Evolutionary conservation across 331 rosid genomes (phyloP), one percentile per base, ranked within the genome.

Genomic region (Pyracantha coccinea): DNA sequence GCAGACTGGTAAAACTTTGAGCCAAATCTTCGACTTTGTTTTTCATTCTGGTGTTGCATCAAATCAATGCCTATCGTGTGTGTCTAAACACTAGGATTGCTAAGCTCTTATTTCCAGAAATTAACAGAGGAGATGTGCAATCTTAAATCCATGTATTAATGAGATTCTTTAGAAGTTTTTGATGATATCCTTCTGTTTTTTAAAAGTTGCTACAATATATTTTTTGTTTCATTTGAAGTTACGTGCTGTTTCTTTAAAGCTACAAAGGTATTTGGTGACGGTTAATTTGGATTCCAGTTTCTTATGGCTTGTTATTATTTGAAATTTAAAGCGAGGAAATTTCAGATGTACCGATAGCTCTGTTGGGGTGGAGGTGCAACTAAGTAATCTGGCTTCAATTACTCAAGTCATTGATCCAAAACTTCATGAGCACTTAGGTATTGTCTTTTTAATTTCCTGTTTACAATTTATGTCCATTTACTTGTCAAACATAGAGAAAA

Each of bases 391-490:
- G 93, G 97, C 99, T 79, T 81, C 89, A 32, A 79, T 95, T 80
- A 95, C 99, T 71, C 94, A 89, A 90, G 97, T 95, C 74, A 82
- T 95, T 72, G 97, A 95, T 79, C 99, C 99, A 47, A 95, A 95
- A 81, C 99, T 95, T 85, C 99, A 95, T 87, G 80, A 92, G 75
- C 99, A 95, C 84, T 77, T 95, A 80, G 98, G 99, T 92, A 95
- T 76, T 84, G 71, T 52, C 57, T 52, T 52, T 52, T 52, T 52
- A 5, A 52, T 52, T 52, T 52, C 2, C 10, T 50, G n/a, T 50
- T 41, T 41, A 41, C 47, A 11, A 41, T 41, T 41, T 76, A 47
- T 54, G 28, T 73, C 72, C 47, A 64, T 83, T 80, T 76, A 27
- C 66, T 27, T 61, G 35, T 31, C n/a, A 12, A 2, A 25, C 58